Percentiles rank a stretch among this genome's conserved stretches.
Evolutionary conservation across 176 grass and related monocot genomes (phyloP).

Genomic region (Raddia distichophylla): DNA sequence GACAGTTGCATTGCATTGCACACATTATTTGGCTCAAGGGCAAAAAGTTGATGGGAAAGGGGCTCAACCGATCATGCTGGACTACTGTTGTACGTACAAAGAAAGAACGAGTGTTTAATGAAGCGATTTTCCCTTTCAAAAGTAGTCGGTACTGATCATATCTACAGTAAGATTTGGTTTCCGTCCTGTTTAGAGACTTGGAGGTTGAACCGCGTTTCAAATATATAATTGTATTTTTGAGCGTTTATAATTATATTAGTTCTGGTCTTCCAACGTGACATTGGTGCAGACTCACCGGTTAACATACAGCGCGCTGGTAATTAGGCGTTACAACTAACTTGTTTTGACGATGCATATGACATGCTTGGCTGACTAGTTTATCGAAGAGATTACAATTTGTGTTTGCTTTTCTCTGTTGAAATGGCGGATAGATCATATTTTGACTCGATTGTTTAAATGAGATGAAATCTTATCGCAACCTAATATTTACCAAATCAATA

Average conservation of each 20-base stretch:
- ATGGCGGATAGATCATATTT: neutral
- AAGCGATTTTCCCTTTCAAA: neutral
- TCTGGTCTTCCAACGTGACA: no score
- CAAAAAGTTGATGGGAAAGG: neutral
- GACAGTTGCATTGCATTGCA: neutral
- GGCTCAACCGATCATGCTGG: neutral
- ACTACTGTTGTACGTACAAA: neutral
- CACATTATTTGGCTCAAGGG: neutral
- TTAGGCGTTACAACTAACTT: neutral
- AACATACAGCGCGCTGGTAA: neutral
- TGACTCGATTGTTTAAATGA: neutral
- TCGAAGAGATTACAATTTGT: neutral
- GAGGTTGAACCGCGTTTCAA: no score
- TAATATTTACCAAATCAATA: no score
- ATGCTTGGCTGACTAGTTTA: neutral
- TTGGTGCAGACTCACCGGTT: neutral
- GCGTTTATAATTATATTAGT: no score
- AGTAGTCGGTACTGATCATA: neutral
- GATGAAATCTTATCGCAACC: no score
- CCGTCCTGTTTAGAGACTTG: no score
- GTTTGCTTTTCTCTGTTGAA: neutral
- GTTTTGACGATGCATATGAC: neutral
- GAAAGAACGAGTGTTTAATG: neutral
- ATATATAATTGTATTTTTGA: no score
- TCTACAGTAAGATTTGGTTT: neutral